phyloP scores from a whole-genome alignment of 2,329 filamentous ascomycete genomes.

The Drechmeria coniospora region DNA sequence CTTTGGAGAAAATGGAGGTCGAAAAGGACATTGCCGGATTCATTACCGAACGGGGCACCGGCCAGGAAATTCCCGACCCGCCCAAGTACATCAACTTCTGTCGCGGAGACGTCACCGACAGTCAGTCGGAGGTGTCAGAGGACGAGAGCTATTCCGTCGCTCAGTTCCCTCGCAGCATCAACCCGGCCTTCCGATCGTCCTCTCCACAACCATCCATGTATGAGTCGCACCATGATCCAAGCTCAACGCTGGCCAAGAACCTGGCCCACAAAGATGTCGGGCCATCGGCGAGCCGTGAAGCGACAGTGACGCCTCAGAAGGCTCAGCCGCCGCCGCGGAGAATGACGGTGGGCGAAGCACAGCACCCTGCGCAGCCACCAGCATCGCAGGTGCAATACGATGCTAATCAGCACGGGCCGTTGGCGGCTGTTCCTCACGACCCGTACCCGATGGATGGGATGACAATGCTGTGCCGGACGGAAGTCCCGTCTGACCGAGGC shows the following conservation, averaged over 20 bases:
- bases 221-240: conserved; percentile 80
- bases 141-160: conserved; percentile 88
- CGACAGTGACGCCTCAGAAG: conserved; percentile 35
- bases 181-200: conserved; percentile 87
- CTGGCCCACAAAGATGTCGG: conserved; percentile 42
- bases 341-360: conserved; percentile 7
- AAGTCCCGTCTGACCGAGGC: conserved; percentile 40
- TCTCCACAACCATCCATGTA: conserved; percentile 90
- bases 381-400: conserved; percentile 21
- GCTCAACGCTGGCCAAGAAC: conserved; percentile 55
- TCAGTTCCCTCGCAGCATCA: conserved; percentile 88
- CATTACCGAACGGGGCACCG: conserved; percentile 78
- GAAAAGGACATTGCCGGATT: conserved; percentile 86
- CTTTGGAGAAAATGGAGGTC: conserved; percentile 89
- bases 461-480: conserved; percentile 87
- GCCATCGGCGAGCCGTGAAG: conserved; percentile 32
- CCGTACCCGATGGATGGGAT: conserved; percentile 91
- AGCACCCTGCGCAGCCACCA: conserved; percentile 7
- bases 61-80: conserved; percentile 92
- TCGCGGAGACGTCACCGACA: conserved; percentile 70
- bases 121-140: conserved; percentile 67
- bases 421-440: conserved; percentile 68
- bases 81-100: conserved; percentile 99
- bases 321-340: conserved; percentile 5
- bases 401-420: conserved; percentile 39